These are phyloP conservation scores for Xylariaceae sp. DNA, from an alignment of 2,329 filamentous ascomycete genomes.

Conservation along the genomic window DNA sequence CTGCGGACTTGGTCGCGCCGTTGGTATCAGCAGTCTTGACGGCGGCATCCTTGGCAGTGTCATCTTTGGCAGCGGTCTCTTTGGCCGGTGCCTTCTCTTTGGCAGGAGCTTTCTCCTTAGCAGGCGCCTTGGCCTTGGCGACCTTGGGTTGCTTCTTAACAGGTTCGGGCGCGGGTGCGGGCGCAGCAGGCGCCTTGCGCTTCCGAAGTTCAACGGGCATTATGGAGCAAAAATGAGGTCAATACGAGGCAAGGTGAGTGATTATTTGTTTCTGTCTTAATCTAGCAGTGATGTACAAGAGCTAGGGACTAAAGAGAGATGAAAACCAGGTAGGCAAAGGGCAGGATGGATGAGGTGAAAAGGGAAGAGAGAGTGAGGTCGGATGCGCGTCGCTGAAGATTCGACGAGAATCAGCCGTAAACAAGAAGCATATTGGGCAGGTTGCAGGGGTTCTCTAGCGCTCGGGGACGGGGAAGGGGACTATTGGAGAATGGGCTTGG, in stretches of 20 bases:
- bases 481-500: slow-evolving; percentile 3
- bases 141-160: slow-evolving; percentile 40
- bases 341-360: slow-evolving; percentile 4
- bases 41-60: no score
- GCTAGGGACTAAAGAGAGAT: background rate
- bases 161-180: slow-evolving; percentile 35
- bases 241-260: background rate
- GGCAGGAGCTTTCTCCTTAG: slow-evolving; percentile 36
- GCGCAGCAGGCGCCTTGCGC: slow-evolving; percentile 40
- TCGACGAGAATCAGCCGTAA: slow-evolving; percentile 23
- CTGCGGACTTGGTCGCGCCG: slow-evolving; percentile 25
- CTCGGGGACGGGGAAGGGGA: background rate
- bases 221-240: slow-evolving; percentile 9
- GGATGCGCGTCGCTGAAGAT: slow-evolving; percentile 14
- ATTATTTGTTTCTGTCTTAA: slow-evolving; percentile 7
- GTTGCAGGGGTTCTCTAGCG: slow-evolving; percentile 16
- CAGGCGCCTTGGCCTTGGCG: slow-evolving; percentile 36
- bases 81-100: slow-evolving; percentile 21
- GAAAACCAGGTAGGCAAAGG: background rate
- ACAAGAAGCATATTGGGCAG: slow-evolving; percentile 18
- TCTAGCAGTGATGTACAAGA: background rate
- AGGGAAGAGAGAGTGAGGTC: slow-evolving; percentile 3
- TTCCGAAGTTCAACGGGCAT: slow-evolving; percentile 44
- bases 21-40: slow-evolving; percentile 8
- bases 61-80: slow-evolving; percentile 11